Percentiles rank a stretch among this genome's conserved stretches.
Evolutionary conservation across 768 basidiomycete species (phyloP).

Genomic region (Macrolepiota albuminosa): DNA sequence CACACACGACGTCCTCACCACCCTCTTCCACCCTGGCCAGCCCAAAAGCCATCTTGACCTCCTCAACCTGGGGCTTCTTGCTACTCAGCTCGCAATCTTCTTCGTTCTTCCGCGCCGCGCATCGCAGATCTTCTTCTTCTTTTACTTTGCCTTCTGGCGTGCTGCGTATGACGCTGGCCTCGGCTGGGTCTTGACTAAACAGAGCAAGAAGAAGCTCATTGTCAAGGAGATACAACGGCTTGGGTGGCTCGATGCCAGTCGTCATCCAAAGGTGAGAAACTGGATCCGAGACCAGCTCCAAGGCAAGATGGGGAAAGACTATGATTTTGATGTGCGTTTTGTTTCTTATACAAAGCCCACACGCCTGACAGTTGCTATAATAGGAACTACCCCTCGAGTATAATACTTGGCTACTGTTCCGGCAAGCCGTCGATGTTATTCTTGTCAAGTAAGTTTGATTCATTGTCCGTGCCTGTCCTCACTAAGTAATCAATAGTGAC

Average conservation of each 20-base stretch:
- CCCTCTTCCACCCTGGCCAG: constrained; percentile 75
- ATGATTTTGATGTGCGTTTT: constrained; percentile 70
- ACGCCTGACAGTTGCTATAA: constrained; percentile 5
- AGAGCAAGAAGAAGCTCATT: constrained; percentile 95
- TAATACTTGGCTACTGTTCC: constrained; percentile 94
- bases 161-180: constrained; percentile 89
- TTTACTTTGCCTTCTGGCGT: constrained; percentile 94
- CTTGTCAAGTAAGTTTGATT: constrained; percentile 74
- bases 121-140: constrained; percentile 67
- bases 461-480: not conserved
- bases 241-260: constrained; percentile 84
- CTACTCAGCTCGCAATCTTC: constrained; percentile 74
- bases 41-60: constrained; percentile 89
- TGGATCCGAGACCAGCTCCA: constrained; percentile 88
- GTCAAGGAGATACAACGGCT: constrained; percentile 70
- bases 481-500: constrained; percentile 51
- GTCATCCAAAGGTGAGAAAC: constrained; percentile 54
- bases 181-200: constrained; percentile 90
- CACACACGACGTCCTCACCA: constrained; percentile 85
- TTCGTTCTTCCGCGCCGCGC: constrained; percentile 51
- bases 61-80: constrained; percentile 76
- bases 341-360: not conserved
- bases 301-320: constrained; percentile 93
- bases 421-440: constrained; percentile 94
- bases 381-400: constrained; percentile 90